Conservation (phyloP, 1,139 yeast species). For the Hyphopichia wangnamkhiaoensis region DNA sequence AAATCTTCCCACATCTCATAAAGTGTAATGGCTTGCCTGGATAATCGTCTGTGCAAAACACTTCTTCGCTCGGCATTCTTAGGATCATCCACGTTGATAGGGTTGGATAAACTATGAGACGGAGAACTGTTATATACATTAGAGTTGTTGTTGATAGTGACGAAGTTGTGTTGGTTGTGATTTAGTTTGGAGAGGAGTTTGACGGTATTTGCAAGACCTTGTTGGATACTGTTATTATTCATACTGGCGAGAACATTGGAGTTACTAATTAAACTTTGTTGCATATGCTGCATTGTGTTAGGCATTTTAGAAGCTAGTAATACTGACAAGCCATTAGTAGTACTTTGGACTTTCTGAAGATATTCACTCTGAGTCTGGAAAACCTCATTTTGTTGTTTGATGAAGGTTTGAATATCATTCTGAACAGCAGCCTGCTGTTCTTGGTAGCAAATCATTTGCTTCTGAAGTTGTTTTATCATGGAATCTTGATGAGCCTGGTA, state of each 20-base stretch:
- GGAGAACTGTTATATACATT: conserved; percentile 4
- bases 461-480: conserved; percentile 15
- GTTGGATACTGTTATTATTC: conserved; percentile 14
- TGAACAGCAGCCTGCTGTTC: conserved; percentile 17
- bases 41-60: conserved; percentile 27
- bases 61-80: conserved; percentile 17
- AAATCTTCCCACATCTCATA: conserved; percentile 45
- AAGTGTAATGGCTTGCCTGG: conserved; percentile 33
- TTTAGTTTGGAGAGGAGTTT: conserved; percentile 18
- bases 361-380: conserved; percentile 21
- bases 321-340: conserved; percentile 22
- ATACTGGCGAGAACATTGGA: conserved; percentile 14
- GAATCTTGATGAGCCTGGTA: conserved; percentile 7
- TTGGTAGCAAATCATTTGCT: conserved; percentile 16
- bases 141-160: conserved; percentile 10
- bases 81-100: not conserved
- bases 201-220: conserved; percentile 18
- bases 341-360: conserved; percentile 18
- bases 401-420: conserved; percentile 16
- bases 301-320: conserved; percentile 18
- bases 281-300: conserved; percentile 17
- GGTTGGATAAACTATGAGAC: no score
- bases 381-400: conserved; percentile 20
- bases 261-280: conserved; percentile 20
- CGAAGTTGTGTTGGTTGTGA: conserved; percentile 10